phyloP scores from a whole-genome alignment of 495 filamentous ascomycete species.

The Tuber indicum region DNA sequence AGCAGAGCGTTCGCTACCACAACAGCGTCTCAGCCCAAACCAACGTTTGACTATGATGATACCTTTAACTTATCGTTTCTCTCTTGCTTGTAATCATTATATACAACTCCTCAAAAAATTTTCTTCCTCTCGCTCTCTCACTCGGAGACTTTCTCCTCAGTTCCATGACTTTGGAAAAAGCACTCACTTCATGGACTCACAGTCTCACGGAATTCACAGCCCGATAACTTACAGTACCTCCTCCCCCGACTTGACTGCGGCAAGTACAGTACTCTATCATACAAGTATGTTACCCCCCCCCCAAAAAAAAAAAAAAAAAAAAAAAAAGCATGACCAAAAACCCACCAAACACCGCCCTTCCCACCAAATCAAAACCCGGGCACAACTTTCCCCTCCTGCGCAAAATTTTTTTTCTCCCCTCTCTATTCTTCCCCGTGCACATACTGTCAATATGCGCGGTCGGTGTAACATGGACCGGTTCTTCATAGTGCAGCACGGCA shows the following conservation, averaged over 20 bases:
- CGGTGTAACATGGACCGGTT: background rate
- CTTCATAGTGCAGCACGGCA: background rate
- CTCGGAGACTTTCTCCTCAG: background rate
- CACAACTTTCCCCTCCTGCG: background rate
- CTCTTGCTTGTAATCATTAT: background rate
- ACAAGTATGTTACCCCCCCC: background rate
- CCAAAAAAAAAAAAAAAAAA: background rate
- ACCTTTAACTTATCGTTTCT: background rate
- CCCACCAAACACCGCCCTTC: background rate
- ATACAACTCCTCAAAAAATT: background rate
- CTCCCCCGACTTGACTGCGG: background rate
- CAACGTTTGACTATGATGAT: background rate
- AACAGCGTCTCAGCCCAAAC: background rate
- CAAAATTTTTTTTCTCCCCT: background rate
- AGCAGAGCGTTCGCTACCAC: background rate
- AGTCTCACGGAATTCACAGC: background rate
- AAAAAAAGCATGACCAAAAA: conserved; percentile 4
- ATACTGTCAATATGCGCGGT: background rate
- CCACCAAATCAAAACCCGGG: conserved; percentile 3
- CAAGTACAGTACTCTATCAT: background rate
- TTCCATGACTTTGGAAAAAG: background rate
- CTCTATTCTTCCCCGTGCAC: background rate
- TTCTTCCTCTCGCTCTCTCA: background rate
- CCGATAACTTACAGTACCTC: background rate
- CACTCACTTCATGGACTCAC: background rate